Base-by-base conservation (phyloP, 1,139 yeast genomes). In the Taphrina flavorubra region DNA sequence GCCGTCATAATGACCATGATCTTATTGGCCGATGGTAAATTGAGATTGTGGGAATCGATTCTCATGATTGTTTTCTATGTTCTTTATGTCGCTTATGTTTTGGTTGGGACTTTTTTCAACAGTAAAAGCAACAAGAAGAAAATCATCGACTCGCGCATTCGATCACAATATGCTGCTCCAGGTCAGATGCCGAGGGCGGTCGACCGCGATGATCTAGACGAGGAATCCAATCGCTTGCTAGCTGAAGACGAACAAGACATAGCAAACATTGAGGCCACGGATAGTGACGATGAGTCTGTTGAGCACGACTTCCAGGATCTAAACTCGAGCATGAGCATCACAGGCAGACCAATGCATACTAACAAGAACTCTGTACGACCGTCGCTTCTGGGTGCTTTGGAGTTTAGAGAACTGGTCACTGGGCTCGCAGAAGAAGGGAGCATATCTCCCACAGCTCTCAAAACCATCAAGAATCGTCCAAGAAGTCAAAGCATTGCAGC, bases 31-130 rank as follows among this genome's bases (percentile, higher is more conserved):
- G 82, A 81, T 72, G 86, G 87, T 0, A 74, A 77, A 4, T 76
- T 90, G 18, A 79, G 81, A 14, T 72, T 81, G 3, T 70, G 78
- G 72, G 84, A 83, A 70, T 84, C 89, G 71, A 69, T 81, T 0
- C 73, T 81, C 5, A 80, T 89, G 78, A 79, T 87, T 1, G 74
- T 75, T 0, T 75, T 86, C 1, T 89, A 89, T 74, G 92, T 88
- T 2, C 65, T 78, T 0, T 80, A 84, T 34, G 84, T 84, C 1
- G 79, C 82, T 0, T 60, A 75, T 1, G 79, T 83, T 53, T 31
- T 71, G 72, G 72, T 70, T 68, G 65, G 59, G 13, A 66, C 69
- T 13, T 51, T 51, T 39, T 34, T 53, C 55, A 56, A 64, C 16
- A 36, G 68, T 31, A 44, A 20, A 13, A 40, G 51, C n/a, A 58